phyloP scores from a whole-genome alignment of 2,329 filamentous ascomycete species.

The Chaetomium strumarium region DNA sequence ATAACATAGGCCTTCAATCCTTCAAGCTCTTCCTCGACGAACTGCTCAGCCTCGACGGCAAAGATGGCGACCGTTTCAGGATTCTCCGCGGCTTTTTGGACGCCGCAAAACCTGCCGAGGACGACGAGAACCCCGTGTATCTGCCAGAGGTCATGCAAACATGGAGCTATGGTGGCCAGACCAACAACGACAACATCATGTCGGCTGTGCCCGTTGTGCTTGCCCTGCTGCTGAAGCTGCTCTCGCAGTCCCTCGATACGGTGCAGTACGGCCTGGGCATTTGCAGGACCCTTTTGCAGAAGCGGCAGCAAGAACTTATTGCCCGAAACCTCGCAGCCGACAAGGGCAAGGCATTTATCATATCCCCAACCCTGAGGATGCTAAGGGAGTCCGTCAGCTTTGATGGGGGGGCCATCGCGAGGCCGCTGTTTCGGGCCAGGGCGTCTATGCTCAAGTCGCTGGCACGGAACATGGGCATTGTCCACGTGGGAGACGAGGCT shows the following conservation, averaged over 20 bases:
- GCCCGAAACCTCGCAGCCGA: constrained; percentile 72
- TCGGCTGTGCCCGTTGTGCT: constrained; percentile 76
- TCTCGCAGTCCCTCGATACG: constrained; percentile 69
- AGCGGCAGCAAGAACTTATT: constrained; percentile 73
- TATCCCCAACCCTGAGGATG: constrained; percentile 80
- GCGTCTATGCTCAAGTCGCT: constrained; percentile 75
- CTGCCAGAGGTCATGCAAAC: constrained; percentile 78
- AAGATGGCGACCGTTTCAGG: constrained; percentile 43
- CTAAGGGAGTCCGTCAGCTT: constrained; percentile 80
- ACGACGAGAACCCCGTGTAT: constrained; percentile 56
- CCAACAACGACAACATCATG: constrained; percentile 73
- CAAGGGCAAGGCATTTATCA: constrained; percentile 78
- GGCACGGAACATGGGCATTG: constrained; percentile 73
- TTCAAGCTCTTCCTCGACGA: constrained; percentile 68
- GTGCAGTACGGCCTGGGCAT: constrained; percentile 69
- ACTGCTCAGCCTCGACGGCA: constrained; percentile 47
- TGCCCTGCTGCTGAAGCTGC: constrained; percentile 71
- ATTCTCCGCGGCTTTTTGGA: constrained; percentile 67
- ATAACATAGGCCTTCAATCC: constrained; percentile 52
- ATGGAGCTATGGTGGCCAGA: constrained; percentile 77
- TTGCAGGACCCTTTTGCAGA: constrained; percentile 75
- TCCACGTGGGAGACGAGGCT: constrained; percentile 49
- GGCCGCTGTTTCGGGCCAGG: constrained; percentile 68
- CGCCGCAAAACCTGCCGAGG: constrained; percentile 44
- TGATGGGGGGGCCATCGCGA: constrained; percentile 77